Conservation (phyloP, 768 basidiomycete species). For the Leccinum uliginosum region DNA sequence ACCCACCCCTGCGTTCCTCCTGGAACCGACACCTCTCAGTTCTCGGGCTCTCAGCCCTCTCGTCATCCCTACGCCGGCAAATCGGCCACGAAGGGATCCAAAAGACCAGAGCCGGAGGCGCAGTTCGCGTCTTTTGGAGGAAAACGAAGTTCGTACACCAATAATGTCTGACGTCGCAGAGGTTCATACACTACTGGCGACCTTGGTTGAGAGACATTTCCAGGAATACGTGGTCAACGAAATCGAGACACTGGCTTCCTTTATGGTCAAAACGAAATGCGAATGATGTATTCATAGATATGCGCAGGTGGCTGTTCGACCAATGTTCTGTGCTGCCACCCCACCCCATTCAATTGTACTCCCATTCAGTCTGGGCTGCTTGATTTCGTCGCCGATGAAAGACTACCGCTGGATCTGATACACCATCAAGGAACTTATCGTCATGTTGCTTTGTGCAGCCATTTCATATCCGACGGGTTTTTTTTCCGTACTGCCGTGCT, state of each 20-base stretch:
- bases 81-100: conserved; percentile 66
- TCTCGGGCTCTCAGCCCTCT: conserved; percentile 52
- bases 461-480: not conserved
- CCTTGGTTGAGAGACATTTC: conserved; percentile 72
- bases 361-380: conserved; percentile 1
- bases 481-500: not conserved
- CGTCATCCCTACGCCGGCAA: conserved; percentile 51
- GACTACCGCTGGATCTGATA: not conserved
- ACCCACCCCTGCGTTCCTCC: conserved; percentile 60
- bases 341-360: conserved; percentile 14
- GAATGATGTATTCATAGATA: conserved; percentile 32
- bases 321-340: conserved; percentile 6
- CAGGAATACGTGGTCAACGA: conserved; percentile 59
- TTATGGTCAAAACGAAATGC: conserved; percentile 68
- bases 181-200: conserved; percentile 61
- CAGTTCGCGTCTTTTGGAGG: conserved; percentile 71
- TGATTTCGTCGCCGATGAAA: conserved; percentile 2
- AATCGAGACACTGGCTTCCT: conserved; percentile 76
- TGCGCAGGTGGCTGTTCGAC: conserved; percentile 15
- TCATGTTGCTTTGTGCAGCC: not conserved
- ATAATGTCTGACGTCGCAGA: conserved; percentile 69
- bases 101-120: conserved; percentile 57
- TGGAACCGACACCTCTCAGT: conserved; percentile 41
- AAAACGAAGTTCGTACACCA: conserved; percentile 52
- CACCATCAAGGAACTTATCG: not conserved